Base-by-base conservation (phyloP, 148 eudicot genomes). In the Linanthus parryae region DNA sequence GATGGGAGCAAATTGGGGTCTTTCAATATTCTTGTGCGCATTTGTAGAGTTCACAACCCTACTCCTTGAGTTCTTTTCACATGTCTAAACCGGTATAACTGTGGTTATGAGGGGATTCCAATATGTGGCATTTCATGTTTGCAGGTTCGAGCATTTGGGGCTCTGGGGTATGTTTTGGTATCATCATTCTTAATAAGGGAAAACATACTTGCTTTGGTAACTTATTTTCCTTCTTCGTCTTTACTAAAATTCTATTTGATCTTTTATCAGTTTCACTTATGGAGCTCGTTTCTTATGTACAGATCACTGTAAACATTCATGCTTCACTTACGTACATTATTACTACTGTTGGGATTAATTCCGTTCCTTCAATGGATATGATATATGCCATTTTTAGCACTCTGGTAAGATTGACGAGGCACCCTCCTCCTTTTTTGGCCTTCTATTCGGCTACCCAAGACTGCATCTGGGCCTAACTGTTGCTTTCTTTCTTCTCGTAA, bases 201-300 rank as follows among this genome's bases (percentile, higher is more conserved):
- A 56, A 91, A 91, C 73, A 86, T 91, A 45, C 94, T 91, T 49
- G 84, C 79, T 41, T 62, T 91, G 98, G 97, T 88, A 82, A 71
- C 23, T 23, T 19, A 54, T 50, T 27, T 11, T 35, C 44, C 51
- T 45, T 49, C 42, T 50, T 21, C 3, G 42, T 25, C 18, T 18
- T 0, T 24, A 11, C 44, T 31, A 6, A 31, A 11, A 27, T 29
- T 23, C 0, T 1, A 13, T 48, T 14, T 24, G 2, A 23, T 30
- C 26, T 34, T 17, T 9, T 39, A 2, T 9, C 41, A 19, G 16
- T 14, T 43, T 26, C 3, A n/a, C 55, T 57, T 37, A 66, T 16
- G n/a, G 17, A 59, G 14, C 5, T 13, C 56, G 24, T 29, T 19
- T 44, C 58, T 45, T 43, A 20, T 28, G 24, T 64, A 70, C 61